These are phyloP conservation scores for Scopulariopsis brevicaulis DNA, from an alignment of 2,329 filamentous ascomycete species.

Conservation along the genomic window DNA sequence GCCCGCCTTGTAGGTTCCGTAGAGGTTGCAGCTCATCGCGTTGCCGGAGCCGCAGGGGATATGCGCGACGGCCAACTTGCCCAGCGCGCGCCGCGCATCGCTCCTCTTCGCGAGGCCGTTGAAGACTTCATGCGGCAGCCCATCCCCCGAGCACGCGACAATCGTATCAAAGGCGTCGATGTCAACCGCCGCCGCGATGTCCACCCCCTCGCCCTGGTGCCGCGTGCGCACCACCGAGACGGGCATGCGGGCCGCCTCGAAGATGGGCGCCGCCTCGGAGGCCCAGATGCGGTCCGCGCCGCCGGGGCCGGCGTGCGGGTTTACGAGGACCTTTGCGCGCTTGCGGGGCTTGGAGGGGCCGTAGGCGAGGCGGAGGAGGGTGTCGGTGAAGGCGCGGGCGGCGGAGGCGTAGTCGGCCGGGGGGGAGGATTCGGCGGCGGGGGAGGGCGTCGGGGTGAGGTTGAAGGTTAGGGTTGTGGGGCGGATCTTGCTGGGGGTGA, in stretches of 20 bases:
- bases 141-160: slow-evolving; percentile 84
- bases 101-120: slow-evolving; percentile 73
- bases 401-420: slow-evolving; percentile 25
- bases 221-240: slow-evolving; percentile 64
- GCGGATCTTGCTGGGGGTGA: slow-evolving; percentile 47
- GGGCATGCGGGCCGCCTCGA: slow-evolving; percentile 68
- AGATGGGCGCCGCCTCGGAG: slow-evolving; percentile 66
- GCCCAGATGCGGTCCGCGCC: slow-evolving; percentile 62
- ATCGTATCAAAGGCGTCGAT: slow-evolving; percentile 75
- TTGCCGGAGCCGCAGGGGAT: slow-evolving; percentile 92
- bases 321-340: slow-evolving; percentile 78
- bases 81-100: slow-evolving; percentile 65
- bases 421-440: no score
- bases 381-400: slow-evolving; percentile 49
- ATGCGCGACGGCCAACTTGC: slow-evolving; percentile 70
- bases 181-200: slow-evolving; percentile 65
- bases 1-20: slow-evolving; percentile 65
- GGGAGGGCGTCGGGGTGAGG: no score
- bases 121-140: slow-evolving; percentile 85
- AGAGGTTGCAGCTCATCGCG: slow-evolving; percentile 82
- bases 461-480: slow-evolving; percentile 49
- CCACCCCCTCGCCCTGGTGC: slow-evolving; percentile 64
- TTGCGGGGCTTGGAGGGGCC: slow-evolving; percentile 55
- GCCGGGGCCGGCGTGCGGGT: slow-evolving; percentile 82
- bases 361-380: slow-evolving; percentile 61